Evolutionary conservation across 805 yeast species (phyloP).

Genomic region (Pichia scutulata): DNA sequence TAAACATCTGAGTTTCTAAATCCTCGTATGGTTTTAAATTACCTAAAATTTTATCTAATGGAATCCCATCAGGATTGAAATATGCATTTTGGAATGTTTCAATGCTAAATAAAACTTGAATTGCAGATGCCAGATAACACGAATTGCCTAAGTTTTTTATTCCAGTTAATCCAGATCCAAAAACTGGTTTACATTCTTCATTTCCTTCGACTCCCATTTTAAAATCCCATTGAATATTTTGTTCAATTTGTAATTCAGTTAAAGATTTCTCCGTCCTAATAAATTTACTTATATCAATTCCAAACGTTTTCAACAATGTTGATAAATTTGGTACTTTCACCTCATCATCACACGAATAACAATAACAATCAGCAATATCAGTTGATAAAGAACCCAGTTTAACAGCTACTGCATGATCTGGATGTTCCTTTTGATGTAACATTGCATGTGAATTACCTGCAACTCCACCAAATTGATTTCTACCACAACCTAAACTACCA

Average conservation of each 20-base stretch:
- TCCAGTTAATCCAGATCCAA: conserved; percentile 77
- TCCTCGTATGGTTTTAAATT: conserved; percentile 52
- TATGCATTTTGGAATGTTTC: conserved; percentile 35
- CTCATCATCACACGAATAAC: conserved; percentile 87
- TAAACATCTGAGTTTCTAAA: conserved; percentile 67
- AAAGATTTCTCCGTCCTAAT: conserved; percentile 80
- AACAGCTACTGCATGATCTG: conserved; percentile 75
- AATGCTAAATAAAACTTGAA: conserved; percentile 60
- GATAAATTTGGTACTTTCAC: conserved; percentile 60
- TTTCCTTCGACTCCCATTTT: conserved; percentile 70
- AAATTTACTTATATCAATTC: conserved; percentile 51
- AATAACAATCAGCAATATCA: conserved; percentile 77
- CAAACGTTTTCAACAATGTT: conserved; percentile 45
- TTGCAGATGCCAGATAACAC: conserved; percentile 77
- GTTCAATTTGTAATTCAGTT: conserved; percentile 86
- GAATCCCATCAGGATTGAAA: conserved; percentile 26
- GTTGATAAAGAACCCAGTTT: conserved; percentile 83
- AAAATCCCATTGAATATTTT: conserved; percentile 90
- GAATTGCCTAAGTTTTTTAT: conserved; percentile 87
- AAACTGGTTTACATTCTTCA: conserved; percentile 50
- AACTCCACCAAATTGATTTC: conserved; percentile 88
- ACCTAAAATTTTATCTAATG: conserved; percentile 26
- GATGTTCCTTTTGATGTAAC: conserved; percentile 45
- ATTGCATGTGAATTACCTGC: conserved; percentile 94
- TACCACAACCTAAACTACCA: conserved; percentile 91